Evolutionary conservation across 2,329 filamentous ascomycete genomes (phyloP).

Genomic region (Aspergillus tamarii): DNA sequence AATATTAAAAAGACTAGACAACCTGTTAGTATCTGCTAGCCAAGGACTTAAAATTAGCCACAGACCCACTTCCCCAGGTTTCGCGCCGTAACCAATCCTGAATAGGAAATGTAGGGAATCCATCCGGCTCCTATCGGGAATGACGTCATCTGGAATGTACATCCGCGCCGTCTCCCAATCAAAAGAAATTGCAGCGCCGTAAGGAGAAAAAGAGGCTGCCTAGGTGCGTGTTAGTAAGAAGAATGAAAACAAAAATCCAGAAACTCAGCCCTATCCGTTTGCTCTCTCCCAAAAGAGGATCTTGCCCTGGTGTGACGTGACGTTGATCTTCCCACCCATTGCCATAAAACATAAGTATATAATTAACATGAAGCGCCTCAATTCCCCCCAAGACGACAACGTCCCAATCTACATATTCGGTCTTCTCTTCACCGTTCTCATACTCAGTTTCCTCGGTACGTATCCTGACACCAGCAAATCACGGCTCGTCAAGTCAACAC

Average conservation of each 20-base stretch:
- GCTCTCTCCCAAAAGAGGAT: constrained; percentile 1
- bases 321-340: constrained; percentile 21
- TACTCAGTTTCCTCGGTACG: constrained; percentile 30
- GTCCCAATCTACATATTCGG: constrained; percentile 31
- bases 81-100: neutral
- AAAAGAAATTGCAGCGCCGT: neutral
- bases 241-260: neutral
- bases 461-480: constrained; percentile 18
- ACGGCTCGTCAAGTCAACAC: constrained; percentile 10
- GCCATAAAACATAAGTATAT: neutral
- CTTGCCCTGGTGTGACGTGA: constrained; percentile 18
- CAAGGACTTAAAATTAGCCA: constrained; percentile 1
- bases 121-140: constrained; percentile 9
- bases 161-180: neutral
- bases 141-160: constrained; percentile 22
- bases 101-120: constrained; percentile 7
- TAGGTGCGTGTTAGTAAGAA: neutral
- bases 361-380: constrained; percentile 28
- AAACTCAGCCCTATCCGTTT: neutral
- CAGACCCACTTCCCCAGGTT: constrained; percentile 13
- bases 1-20: neutral
- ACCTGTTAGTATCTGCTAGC: neutral
- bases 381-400: constrained; percentile 29
- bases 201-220: neutral
- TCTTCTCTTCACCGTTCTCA: constrained; percentile 30